These are phyloP conservation scores for Penicillium sp. DNA, from an alignment of 2,329 filamentous ascomycete genomes.

Conservation along the genomic window DNA sequence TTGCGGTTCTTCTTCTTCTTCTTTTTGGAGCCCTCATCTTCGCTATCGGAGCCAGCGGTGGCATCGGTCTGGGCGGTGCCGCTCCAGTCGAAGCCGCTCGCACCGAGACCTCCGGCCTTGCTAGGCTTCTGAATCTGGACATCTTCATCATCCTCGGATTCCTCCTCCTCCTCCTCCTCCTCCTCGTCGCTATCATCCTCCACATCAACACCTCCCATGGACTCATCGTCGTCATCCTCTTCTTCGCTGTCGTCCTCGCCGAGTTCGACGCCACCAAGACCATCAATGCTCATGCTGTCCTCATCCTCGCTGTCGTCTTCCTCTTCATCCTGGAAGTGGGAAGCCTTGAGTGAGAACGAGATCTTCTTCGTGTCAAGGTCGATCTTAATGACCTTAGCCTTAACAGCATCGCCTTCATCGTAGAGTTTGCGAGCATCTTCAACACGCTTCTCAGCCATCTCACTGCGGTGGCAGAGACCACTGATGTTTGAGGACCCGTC, in stretches of 20 bases:
- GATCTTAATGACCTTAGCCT: conserved; percentile 80
- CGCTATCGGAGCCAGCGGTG: conserved; percentile 51
- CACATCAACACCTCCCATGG: conserved; percentile 47
- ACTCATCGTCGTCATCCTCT: conserved; percentile 34
- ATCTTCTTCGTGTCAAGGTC: conserved; percentile 73
- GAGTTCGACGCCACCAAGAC: conserved; percentile 31
- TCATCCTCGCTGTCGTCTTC: conserved; percentile 49
- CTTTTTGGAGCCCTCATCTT: conserved; percentile 44
- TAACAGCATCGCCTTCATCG: conserved; percentile 86
- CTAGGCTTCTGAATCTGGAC: conserved; percentile 40
- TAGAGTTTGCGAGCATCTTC: conserved; percentile 87
- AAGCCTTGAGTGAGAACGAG: conserved; percentile 88
- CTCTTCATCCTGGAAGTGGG: conserved; percentile 69
- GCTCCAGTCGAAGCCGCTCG: conserved; percentile 84
- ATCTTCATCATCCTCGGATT: conserved; percentile 38
- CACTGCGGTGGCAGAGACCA: conserved; percentile 85
- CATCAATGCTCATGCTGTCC: conserved; percentile 41
- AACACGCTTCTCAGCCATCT: conserved; percentile 82
- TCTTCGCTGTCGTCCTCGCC: conserved; percentile 39
- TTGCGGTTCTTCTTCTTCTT: conserved; percentile 76
- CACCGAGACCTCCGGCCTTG: conserved; percentile 59
- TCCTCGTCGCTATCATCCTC: conserved; percentile 39
- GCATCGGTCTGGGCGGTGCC: conserved; percentile 60
- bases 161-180: conserved; percentile 42
- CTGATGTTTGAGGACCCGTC: conserved; percentile 86